Conservation (phyloP, 306 rosid genomes). For the Geum urbanum region DNA sequence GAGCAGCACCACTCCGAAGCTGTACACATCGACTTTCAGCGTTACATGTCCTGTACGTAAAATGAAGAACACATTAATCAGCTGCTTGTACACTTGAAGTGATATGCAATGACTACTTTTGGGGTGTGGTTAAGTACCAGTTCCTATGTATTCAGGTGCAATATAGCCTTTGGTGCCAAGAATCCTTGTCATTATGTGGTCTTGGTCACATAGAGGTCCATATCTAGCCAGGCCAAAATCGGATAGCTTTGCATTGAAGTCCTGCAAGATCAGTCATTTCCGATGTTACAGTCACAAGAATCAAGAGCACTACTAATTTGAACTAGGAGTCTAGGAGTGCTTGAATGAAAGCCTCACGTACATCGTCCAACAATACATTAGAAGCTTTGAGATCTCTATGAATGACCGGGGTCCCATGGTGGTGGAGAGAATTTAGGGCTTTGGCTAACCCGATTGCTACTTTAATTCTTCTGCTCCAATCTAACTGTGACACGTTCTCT, state of each 20-base stretch:
- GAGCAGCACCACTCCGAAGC: conserved; percentile 50
- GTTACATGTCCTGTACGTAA: conserved; percentile 47
- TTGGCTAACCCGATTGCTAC: conserved; percentile 47
- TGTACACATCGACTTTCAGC: conserved; percentile 36
- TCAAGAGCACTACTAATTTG: not conserved
- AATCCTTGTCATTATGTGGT: conserved; percentile 33
- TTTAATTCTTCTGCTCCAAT: conserved; percentile 45
- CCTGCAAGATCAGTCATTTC: conserved; percentile 22
- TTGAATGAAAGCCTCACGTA: conserved; percentile 24
- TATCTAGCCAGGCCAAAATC: conserved; percentile 46
- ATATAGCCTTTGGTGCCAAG: conserved; percentile 50
- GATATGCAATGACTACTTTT: not conserved
- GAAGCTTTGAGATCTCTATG: conserved; percentile 55
- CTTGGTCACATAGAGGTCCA: conserved; percentile 37
- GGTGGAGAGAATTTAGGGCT: conserved; percentile 49
- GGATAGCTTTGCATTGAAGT: conserved; percentile 39
- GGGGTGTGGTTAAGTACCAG: conserved; percentile 24
- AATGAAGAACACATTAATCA: not conserved
- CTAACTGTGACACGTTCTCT: conserved; percentile 21
- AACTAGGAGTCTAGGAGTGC: not conserved
- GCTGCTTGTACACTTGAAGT: not conserved
- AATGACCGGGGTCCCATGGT: conserved; percentile 36
- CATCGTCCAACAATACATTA: conserved; percentile 46
- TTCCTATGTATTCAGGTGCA: conserved; percentile 37
- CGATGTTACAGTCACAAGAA: not conserved